Conservation (phyloP, 179 eudicot species). For the Beta macrorhiza region DNA sequence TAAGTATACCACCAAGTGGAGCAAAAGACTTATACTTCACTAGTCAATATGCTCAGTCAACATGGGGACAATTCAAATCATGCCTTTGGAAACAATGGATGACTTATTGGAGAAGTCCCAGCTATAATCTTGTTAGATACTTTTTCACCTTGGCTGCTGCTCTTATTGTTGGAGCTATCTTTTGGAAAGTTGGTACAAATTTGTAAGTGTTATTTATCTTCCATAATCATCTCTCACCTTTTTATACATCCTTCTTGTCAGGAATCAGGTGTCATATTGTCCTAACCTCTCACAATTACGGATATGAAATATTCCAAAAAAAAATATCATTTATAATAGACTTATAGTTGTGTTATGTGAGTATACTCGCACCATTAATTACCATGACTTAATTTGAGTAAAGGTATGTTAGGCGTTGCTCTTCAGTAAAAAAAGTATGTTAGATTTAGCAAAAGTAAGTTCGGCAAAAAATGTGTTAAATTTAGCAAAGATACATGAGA, state of each 20-base stretch:
- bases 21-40: constrained; percentile 65
- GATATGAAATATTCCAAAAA: too few species aligned
- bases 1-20: constrained; percentile 60
- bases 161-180: constrained; percentile 67
- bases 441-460: too few species aligned
- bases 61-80: constrained; percentile 74
- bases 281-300: not conserved
- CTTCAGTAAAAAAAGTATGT: too few species aligned
- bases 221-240: not conserved
- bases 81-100: constrained; percentile 94
- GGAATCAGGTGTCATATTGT: not conserved
- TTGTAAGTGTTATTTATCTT: constrained; percentile 32
- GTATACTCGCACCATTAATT: too few species aligned
- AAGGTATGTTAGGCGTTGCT: too few species aligned
- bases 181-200: constrained; percentile 68
- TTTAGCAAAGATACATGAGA: too few species aligned
- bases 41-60: constrained; percentile 58
- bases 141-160: constrained; percentile 74
- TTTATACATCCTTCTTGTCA: not conserved
- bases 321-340: not conserved
- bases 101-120: constrained; percentile 96
- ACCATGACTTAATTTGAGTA: too few species aligned
- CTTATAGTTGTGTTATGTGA: too few species aligned
- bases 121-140: constrained; percentile 75
- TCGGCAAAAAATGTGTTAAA: too few species aligned